Evolutionary conservation across 208 protist species (phyloP), one percentile per base, ranked within the genome.

Genomic region (Trypanosoma vivax): DNA sequence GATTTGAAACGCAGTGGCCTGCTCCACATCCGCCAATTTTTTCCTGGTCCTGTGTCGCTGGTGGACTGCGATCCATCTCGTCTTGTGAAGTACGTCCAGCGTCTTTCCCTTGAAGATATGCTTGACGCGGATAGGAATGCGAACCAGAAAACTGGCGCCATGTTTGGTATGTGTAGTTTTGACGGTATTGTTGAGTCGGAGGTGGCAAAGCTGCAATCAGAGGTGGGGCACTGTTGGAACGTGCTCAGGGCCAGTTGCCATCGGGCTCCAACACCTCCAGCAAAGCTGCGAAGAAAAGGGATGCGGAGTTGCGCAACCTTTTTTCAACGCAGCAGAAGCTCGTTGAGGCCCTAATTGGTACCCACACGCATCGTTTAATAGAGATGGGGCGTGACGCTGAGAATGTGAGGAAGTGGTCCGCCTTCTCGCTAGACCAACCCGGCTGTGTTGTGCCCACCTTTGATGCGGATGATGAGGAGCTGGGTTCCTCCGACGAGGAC

Each of bases 21-120:
- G 14, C 74, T 94, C 39, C 86, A 94, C 62, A 94, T 94, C 48
- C 76, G 86, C n/a, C 83, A 94, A 67, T 90, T 83, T 60, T 81
- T 94, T 31, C 86, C 86, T 0, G 86, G 86, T 5, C 86, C 86
- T 0, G 80, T 75, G 19, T 87, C 86, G 25, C 59, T 94, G 47
- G 59, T 94, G 29, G 86, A 94, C 71, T 94, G 86, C 65, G 76
- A 85, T 45, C 86, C 86, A 9, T 73, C 73, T 9, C 70, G 74
- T 25, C 75, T 94, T 2, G 82, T 94, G 27, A 88, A 89, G 61
- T 94, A 80, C 28, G 69, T 94, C 10, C 82, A 90, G 64, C 82
- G 86, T 0, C 60, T 85, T 23, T 85, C 86, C 21, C 70, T 94
- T 10, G 82, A 90, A 41, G 86, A 90, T 27, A 59, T 94, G 53